Conservation (phyloP, 2,329 filamentous ascomycete species). For the Colletotrichum graminicola region DNA sequence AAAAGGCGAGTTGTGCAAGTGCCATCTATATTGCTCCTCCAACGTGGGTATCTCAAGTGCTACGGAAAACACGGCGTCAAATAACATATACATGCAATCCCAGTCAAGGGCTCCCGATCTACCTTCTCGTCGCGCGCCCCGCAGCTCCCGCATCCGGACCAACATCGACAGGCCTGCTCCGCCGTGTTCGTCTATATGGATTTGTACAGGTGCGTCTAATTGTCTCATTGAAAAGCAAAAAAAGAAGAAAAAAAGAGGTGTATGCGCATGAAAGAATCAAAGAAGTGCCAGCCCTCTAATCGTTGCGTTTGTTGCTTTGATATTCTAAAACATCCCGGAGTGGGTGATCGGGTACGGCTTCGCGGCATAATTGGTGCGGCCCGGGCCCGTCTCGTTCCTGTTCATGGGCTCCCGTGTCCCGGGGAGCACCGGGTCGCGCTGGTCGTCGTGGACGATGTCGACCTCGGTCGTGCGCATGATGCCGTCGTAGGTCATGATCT, state of each 20-base stretch:
- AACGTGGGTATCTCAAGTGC: background rate
- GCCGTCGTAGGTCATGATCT: constrained; percentile 57
- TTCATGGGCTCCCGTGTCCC: constrained; percentile 2
- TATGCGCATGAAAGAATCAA: background rate
- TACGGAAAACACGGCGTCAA: background rate
- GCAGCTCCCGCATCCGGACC: constrained; percentile 3
- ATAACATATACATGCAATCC: constrained; percentile 5
- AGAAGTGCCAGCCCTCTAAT: constrained; percentile 13
- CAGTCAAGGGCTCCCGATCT: background rate
- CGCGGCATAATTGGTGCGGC: constrained; percentile 9
- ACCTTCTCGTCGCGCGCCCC: constrained; percentile 1
- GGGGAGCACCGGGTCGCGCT: constrained; percentile 15
- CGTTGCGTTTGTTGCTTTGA: background rate
- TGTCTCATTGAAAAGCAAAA: no score
- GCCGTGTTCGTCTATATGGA: constrained; percentile 1
- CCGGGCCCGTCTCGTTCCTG: background rate
- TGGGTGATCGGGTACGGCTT: constrained; percentile 25
- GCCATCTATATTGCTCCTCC: constrained; percentile 18
- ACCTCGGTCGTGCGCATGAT: constrained; percentile 48
- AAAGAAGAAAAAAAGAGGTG: no score
- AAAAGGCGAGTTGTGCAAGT: background rate
- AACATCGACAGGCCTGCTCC: constrained; percentile 1
- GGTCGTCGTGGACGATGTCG: constrained; percentile 31
- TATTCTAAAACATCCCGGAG: constrained; percentile 19
- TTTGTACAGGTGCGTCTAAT: background rate